Evolutionary conservation across 2,329 filamentous ascomycete genomes (phyloP).

Genomic region (Cephalotrichum gorgonifer): DNA sequence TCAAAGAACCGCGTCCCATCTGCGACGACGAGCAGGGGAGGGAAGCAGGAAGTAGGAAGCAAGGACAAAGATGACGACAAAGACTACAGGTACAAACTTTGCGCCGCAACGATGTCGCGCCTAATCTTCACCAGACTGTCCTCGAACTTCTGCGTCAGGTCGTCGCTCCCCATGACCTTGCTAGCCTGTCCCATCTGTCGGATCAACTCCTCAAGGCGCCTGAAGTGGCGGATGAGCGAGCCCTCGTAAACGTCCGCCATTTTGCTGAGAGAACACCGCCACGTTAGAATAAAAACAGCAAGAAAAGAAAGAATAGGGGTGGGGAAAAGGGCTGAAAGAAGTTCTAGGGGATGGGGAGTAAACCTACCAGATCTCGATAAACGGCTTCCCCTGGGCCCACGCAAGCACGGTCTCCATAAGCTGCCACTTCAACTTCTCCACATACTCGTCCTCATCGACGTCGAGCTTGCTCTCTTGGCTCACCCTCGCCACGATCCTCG

Average conservation of each 20-base stretch:
- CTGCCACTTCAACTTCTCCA: conserved; percentile 82
- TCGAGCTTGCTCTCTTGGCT: conserved; percentile 89
- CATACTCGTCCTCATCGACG: conserved; percentile 91
- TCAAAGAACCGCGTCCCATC: too few relatives aligned
- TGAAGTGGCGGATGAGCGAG: conserved; percentile 90
- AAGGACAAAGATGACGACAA: background rate
- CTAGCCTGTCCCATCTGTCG: conserved; percentile 91
- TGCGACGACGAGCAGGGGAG: too few relatives aligned
- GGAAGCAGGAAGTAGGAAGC: too few relatives aligned
- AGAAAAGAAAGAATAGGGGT: background rate
- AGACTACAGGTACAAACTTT: conserved; percentile 74
- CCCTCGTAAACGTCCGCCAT: conserved; percentile 99
- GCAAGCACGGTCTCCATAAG: conserved; percentile 93
- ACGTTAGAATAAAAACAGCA: conserved; percentile 7
- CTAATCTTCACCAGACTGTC: conserved; percentile 74
- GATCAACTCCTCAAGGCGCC: conserved; percentile 84
- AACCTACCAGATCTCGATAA: conserved; percentile 88
- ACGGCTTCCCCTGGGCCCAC: conserved; percentile 84
- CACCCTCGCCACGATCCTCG: conserved; percentile 81
- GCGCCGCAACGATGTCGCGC: conserved; percentile 88
- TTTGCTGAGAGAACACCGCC: conserved; percentile 51
- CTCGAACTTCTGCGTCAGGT: conserved; percentile 87
- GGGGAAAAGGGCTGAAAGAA: background rate
- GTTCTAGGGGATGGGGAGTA: background rate
- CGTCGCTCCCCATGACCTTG: conserved; percentile 97